Evolutionary conservation across 2,329 filamentous ascomycete species (phyloP).

Genomic region (Pseudohalonectria lignicola): DNA sequence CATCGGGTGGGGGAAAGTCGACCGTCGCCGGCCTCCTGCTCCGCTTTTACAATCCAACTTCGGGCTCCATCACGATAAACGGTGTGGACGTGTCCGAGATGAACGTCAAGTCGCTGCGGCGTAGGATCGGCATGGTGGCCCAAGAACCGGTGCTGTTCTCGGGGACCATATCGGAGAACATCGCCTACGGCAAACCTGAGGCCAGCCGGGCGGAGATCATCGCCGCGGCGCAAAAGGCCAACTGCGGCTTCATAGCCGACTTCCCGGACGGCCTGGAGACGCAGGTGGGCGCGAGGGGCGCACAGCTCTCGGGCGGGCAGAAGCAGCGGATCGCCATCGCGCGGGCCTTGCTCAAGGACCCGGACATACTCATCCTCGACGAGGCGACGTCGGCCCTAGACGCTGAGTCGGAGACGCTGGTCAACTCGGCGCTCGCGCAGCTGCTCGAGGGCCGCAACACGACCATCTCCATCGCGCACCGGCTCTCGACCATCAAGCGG

Average conservation of each 20-base stretch:
- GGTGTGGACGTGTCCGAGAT: conserved; percentile 73
- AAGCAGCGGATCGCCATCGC: conserved; percentile 98
- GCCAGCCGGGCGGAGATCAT: conserved; percentile 75
- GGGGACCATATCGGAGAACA: conserved; percentile 77
- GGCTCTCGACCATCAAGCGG: conserved; percentile 90
- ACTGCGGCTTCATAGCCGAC: conserved; percentile 93
- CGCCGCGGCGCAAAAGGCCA: conserved; percentile 78
- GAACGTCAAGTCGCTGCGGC: conserved; percentile 86
- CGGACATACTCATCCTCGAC: conserved; percentile 92
- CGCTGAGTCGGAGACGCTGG: conserved; percentile 91
- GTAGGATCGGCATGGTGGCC: conserved; percentile 88
- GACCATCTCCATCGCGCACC: conserved; percentile 94
- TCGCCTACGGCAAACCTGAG: conserved; percentile 76
- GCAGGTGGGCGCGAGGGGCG: conserved; percentile 80
- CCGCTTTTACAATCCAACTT: conserved; percentile 78
- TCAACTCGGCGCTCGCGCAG: conserved; percentile 77
- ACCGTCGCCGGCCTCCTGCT: conserved; percentile 88
- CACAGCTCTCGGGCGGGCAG: conserved; percentile 89
- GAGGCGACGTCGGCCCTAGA: conserved; percentile 94
- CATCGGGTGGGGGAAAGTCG: conserved; percentile 91
- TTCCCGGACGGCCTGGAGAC: conserved; percentile 95
- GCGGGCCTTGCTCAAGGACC: conserved; percentile 84
- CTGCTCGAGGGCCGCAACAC: conserved; percentile 83
- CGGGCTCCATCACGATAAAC: conserved; percentile 70
- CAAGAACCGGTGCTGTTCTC: conserved; percentile 93